Conservation (phyloP, 106 monocot genomes). For the Xerophyta viscosa region DNA sequence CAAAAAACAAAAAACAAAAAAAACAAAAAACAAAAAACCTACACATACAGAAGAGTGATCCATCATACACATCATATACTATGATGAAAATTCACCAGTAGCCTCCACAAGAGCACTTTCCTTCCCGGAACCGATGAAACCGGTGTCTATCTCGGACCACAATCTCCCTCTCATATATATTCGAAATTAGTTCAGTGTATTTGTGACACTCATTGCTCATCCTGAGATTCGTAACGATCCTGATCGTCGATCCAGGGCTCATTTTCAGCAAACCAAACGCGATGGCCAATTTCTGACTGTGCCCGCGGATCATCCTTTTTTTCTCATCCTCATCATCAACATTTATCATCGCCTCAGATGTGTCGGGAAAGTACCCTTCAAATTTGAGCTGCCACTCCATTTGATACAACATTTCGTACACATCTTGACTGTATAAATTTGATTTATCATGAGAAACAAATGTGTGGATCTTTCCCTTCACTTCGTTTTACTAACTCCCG, state of each 20-base stretch:
- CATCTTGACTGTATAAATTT: slow-evolving; percentile 18
- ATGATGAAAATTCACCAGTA: slow-evolving; percentile 32
- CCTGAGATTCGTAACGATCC: slow-evolving; percentile 38
- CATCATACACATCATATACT: too few species aligned
- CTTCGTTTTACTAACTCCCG: slow-evolving; percentile 55
- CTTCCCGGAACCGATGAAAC: slow-evolving; percentile 48
- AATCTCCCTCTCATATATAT: slow-evolving; percentile 51
- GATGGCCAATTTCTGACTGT: slow-evolving; percentile 57
- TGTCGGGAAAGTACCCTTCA: slow-evolving; percentile 44
- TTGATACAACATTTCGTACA: slow-evolving; percentile 51
- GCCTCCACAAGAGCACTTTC: slow-evolving; percentile 41
- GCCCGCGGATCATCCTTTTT: slow-evolving; percentile 14
- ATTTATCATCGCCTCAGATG: slow-evolving; percentile 17
- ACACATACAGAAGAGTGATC: too few species aligned
- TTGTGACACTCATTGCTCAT: slow-evolving; percentile 65
- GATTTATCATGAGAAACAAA: slow-evolving; percentile 59
- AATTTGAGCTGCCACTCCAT: slow-evolving; percentile 62
- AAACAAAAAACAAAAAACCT: too few species aligned
- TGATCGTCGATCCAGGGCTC: slow-evolving; percentile 9
- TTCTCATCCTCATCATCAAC: slow-evolving; percentile 35
- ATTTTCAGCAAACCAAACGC: slow-evolving; percentile 39
- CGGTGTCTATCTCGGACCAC: slow-evolving; percentile 46
- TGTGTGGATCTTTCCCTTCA: slow-evolving; percentile 34
- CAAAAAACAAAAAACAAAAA: too few species aligned
- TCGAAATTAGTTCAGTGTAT: slow-evolving; percentile 50